Base-by-base conservation (phyloP, 257 asterid genomes). In the Apocynum venetum region DNA sequence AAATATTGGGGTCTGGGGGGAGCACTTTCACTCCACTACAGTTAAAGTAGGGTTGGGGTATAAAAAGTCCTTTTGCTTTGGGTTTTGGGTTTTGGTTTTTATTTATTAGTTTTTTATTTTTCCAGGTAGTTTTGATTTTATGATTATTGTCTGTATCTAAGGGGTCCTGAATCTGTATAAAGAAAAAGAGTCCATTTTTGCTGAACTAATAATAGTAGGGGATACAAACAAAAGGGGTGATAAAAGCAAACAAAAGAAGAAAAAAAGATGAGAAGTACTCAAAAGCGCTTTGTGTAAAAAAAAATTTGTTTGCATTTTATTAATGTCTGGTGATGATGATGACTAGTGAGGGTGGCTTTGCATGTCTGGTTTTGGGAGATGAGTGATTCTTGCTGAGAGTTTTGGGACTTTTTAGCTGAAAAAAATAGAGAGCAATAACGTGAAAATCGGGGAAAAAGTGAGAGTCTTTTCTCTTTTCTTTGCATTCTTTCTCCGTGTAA, bases 301-400 rank as follows among this genome's bases (percentile, higher is more conserved):
- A 19, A 6, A 0, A 73, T 89, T 85, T 84, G 86, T 89, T 77
- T 85, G 89, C 78, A 77, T 89, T 25, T 79, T 82, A 82, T 82
- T 74, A 51, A 63, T 77, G 81, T 72, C 76, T 80, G 71, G 78
- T 77, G 41, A 77, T 85, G 86, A 79, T 83, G 88, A 83, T 73
- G 90, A 85, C 93, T 76, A 83, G 68, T 82, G 91, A 85, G 84
- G 76, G 17, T 46, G 64, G 77, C 77, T 71, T 75, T 81, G 78
- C 87, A 65, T 85, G 91, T 91, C 90, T 85, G 89, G 83, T 82
- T 77, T 80, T 17, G 64, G 52, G 79, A 83, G 66, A 78, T 51
- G 81, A 76, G 76, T 72, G 81, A 82, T 86, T 86, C 84, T 83
- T 82, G 53, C 77, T 52, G 76, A 68, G 71, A 57, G 47, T 51